Percentiles rank a stretch among this genome's conserved stretches.
phyloP scores from a whole-genome alignment of 2,329 filamentous ascomycete genomes.

The Tolypocladium ovalisporum region DNA sequence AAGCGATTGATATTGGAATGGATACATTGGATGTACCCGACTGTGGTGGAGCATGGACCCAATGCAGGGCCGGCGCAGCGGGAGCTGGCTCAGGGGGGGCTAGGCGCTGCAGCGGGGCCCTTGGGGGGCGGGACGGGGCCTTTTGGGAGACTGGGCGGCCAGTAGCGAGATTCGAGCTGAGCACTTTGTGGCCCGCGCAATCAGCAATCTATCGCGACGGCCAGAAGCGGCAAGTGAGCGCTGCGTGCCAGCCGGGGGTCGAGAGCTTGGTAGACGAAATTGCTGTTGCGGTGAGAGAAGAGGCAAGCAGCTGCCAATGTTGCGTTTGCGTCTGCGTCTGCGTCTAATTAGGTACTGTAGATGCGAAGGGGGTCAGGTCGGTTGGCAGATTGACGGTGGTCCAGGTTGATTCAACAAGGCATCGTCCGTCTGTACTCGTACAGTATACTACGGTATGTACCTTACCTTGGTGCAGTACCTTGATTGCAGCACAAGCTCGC shows the following conservation, averaged over 20 bases:
- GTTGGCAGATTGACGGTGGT: not conserved
- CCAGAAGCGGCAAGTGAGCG: not conserved
- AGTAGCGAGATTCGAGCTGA: not conserved
- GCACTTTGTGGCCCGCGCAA: not conserved
- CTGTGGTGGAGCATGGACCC: no score
- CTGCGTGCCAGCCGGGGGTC: not conserved
- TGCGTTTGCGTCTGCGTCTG: not conserved
- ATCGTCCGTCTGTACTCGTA: no score
- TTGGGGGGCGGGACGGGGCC: not conserved
- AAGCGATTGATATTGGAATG: no score
- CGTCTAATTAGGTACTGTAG: not conserved
- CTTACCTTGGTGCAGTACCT: no score
- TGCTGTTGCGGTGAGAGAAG: not conserved
- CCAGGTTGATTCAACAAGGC: not conserved
- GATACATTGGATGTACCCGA: not conserved
- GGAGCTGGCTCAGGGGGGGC: not conserved
- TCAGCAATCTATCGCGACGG: not conserved
- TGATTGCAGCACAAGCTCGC: no score
- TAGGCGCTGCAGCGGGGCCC: not conserved
- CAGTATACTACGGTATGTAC: no score
- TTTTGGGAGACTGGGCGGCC: not conserved
- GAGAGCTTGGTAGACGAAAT: not conserved
- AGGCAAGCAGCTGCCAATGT: not conserved
- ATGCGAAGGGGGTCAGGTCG: no score
- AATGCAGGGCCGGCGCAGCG: not conserved